Evolutionary conservation across 495 filamentous ascomycete species (phyloP), one percentile per base, ranked within the genome.

Genomic region (Cryomyces minteri): DNA sequence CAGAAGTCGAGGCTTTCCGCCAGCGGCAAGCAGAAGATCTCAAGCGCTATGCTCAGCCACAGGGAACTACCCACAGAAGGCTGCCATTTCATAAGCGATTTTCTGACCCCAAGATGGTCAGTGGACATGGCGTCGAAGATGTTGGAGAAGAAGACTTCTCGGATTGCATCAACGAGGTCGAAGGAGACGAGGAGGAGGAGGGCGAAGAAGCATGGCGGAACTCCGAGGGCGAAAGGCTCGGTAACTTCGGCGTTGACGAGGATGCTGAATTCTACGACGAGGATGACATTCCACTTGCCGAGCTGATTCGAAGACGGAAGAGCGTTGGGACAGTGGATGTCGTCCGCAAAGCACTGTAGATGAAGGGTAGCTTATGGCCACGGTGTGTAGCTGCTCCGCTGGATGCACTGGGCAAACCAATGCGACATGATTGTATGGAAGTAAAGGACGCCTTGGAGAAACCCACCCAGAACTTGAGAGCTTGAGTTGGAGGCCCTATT

Each of bases 171-270:
- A 54, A 59, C 4, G 56, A 52, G 25, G 51, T 7, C 47, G 52
- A 37, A 50, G 53, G 9, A 50, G 53, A 34, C 49, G 51, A 30
- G 5, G 57, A 62, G 41, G 51, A 48, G 10, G 50, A 51, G 25
- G 60, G 74, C 6, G 73, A 77, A 52, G 72, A 78, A 49, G 70
- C 62, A 5, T 96, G 90, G 90, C 73, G 67, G 5, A 88, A 94
- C 51, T 70, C 76, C 0, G 88, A 94, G 38, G 90, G 90, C 4
- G 87, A 95, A 52, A 67, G 77, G 6, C 66, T 96, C 32, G 68
- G 8, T 39, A 88, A 98, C 56, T 98, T 86, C 59, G 90, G 90
- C 2, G 84, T 94, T 0, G 87, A 94, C 52, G 83, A 84, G 52
- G 83, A 86, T 6, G 73, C 67, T 6, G 84, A 92, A 53, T 78